Conservation (phyloP, 2,329 filamentous ascomycete genomes). For the Venturiaceae sp. region DNA sequence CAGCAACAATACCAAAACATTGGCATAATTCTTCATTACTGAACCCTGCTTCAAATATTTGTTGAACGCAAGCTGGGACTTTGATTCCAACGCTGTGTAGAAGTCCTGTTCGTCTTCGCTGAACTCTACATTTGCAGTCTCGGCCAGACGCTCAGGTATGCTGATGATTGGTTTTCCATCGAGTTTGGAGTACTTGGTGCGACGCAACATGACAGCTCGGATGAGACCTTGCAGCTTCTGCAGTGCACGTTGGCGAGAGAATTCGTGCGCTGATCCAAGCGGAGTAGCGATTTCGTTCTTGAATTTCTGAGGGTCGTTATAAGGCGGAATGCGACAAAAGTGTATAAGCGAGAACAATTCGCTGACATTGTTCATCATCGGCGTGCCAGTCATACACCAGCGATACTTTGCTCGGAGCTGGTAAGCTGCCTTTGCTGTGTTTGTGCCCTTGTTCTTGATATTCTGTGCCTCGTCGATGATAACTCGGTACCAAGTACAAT, state of each 20-base stretch:
- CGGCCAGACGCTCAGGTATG: conserved; percentile 56
- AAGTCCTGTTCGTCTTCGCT: conserved; percentile 53
- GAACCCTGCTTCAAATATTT: conserved; percentile 62
- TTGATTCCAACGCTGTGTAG: conserved; percentile 57
- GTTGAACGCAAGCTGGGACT: conserved; percentile 63
- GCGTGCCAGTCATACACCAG: conserved; percentile 71
- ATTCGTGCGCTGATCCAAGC: conserved; percentile 29
- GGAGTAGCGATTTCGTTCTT: conserved; percentile 45
- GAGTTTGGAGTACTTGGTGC: conserved; percentile 69
- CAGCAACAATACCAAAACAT: conserved; percentile 68
- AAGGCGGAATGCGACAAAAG: conserved; percentile 70
- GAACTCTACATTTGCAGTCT: conserved; percentile 55
- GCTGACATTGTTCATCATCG: conserved; percentile 77
- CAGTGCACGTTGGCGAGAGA: conserved; percentile 45
- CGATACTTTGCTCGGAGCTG: conserved; percentile 51
- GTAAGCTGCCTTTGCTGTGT: conserved; percentile 50
- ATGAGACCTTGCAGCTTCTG: conserved; percentile 62
- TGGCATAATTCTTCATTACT: conserved; percentile 65
- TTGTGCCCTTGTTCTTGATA: conserved; percentile 66
- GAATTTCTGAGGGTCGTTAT: conserved; percentile 56
- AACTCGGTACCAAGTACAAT: conserved; percentile 54
- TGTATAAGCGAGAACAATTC: conserved; percentile 70
- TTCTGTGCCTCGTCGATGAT: conserved; percentile 73
- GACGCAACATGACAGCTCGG: conserved; percentile 71
- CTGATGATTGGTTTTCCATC: conserved; percentile 69